These are phyloP conservation scores for Helianthus annuus DNA, from an alignment of 129 eudicot species.

Conservation along the genomic window DNA sequence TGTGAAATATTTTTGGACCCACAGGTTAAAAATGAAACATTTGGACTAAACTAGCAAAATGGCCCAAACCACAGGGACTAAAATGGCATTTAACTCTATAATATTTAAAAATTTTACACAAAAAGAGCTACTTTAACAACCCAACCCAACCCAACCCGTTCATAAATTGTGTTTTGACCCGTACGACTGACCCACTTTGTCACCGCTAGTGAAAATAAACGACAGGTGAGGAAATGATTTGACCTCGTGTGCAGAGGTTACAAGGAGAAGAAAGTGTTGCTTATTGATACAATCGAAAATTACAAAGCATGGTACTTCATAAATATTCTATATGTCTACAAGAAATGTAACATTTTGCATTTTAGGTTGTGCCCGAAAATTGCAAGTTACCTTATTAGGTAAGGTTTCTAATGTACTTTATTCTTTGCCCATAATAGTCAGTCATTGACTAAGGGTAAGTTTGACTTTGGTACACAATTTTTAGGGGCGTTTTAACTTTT, in stretches of 20 bases:
- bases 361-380: constrained; percentile 11
- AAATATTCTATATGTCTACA: background rate
- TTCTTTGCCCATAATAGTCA: background rate
- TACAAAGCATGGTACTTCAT: background rate
- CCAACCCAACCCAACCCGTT: no score
- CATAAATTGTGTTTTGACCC: background rate
- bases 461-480: background rate
- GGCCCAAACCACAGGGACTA: no score
- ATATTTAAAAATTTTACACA: background rate
- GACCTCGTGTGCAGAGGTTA: constrained; percentile 74
- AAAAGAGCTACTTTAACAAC: background rate
- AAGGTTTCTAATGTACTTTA: background rate
- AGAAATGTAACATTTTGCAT: constrained; percentile 3
- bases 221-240: constrained; percentile 14
- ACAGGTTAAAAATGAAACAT: no score
- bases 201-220: constrained; percentile 7
- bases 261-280: constrained; percentile 16
- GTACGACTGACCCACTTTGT: background rate
- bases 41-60: no score
- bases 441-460: background rate
- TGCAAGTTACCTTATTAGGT: constrained; percentile 2
- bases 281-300: background rate
- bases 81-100: no score
- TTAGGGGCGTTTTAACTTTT: constrained; percentile 3
- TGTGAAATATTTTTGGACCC: no score